phyloP scores from a whole-genome alignment of 306 rosid species.

The Fagus crenata region DNA sequence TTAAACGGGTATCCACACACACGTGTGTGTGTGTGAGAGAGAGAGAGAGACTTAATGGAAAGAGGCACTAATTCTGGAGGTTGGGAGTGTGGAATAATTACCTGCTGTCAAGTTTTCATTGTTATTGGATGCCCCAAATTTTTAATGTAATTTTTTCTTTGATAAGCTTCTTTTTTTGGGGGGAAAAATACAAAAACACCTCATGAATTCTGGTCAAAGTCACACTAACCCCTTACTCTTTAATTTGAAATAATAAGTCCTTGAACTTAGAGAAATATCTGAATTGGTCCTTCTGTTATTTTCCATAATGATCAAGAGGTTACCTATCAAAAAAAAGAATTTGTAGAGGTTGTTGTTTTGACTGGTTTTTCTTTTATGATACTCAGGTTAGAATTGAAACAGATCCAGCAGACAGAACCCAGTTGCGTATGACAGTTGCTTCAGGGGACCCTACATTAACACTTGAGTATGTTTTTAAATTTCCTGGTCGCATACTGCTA shows the following conservation, averaged over 20 bases:
- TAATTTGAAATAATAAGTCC: no score
- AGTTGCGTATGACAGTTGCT: conserved; percentile 94
- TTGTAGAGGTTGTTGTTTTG: conserved; percentile 14
- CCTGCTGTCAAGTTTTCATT: not conserved
- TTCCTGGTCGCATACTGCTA: conserved; percentile 3
- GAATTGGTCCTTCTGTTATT: no score
- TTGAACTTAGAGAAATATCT: no score
- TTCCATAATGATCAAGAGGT: no score
- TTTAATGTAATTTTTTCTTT: not conserved
- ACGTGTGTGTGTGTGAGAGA: not conserved
- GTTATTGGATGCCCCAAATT: not conserved
- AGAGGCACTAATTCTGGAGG: not conserved
- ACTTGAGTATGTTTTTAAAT: conserved; percentile 64
- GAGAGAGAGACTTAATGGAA: not conserved
- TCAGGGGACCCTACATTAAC: conserved; percentile 94
- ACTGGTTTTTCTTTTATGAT: conserved; percentile 23
- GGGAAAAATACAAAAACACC: no score
- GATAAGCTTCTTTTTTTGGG: not conserved
- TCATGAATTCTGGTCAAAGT: no score
- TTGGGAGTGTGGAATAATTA: not conserved
- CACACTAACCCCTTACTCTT: no score
- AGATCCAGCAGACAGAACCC: conserved; percentile 98
- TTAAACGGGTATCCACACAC: not conserved
- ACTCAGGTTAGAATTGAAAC: conserved; percentile 87
- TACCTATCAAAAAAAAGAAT: not conserved